Percentiles rank a stretch among this genome's conserved stretches.
Conservation (phyloP, 2,329 filamentous ascomycete species). For the Penicillium sp. region DNA sequence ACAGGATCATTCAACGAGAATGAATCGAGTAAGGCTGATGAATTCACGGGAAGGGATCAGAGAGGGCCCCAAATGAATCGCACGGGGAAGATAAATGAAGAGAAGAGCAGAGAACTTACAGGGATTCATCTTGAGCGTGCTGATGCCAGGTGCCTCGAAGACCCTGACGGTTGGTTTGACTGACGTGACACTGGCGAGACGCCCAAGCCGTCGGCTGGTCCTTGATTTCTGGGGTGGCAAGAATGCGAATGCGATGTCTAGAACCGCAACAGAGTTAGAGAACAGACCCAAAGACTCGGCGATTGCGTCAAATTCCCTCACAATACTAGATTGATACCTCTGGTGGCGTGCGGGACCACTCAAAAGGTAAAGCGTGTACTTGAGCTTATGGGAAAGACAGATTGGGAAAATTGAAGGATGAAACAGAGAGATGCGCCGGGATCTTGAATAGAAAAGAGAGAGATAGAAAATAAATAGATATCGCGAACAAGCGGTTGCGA, state of each 20-base stretch:
- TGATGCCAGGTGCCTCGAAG: constrained; percentile 26
- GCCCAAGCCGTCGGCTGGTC: constrained; percentile 16
- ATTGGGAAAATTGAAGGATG: neutral
- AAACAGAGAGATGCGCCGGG: neutral
- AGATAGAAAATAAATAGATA: neutral
- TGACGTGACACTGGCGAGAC: constrained; percentile 27
- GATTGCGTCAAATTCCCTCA: constrained; percentile 9
- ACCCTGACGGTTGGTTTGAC: constrained; percentile 21
- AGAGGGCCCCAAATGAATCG: neutral
- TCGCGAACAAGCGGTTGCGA: neutral
- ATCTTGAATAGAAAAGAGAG: neutral
- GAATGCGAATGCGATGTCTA: constrained; percentile 12
- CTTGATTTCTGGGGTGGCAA: constrained; percentile 21
- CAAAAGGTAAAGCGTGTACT: neutral
- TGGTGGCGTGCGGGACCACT: neutral
- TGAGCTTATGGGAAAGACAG: neutral
- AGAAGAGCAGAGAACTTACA: constrained; percentile 18
- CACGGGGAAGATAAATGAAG: constrained; percentile 5
- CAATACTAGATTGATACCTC: constrained; percentile 10
- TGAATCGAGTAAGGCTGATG: constrained; percentile 34
- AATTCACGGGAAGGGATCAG: constrained; percentile 3
- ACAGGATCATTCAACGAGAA: constrained; percentile 42
- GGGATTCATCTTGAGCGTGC: constrained; percentile 25
- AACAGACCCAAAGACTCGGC: constrained; percentile 2
- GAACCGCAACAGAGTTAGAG: constrained; percentile 16